A percentile compares a stretch with the other conserved stretches of the same genome.
Conservation (phyloP, 257 asterid genomes). For the Nicotiana undulata region DNA sequence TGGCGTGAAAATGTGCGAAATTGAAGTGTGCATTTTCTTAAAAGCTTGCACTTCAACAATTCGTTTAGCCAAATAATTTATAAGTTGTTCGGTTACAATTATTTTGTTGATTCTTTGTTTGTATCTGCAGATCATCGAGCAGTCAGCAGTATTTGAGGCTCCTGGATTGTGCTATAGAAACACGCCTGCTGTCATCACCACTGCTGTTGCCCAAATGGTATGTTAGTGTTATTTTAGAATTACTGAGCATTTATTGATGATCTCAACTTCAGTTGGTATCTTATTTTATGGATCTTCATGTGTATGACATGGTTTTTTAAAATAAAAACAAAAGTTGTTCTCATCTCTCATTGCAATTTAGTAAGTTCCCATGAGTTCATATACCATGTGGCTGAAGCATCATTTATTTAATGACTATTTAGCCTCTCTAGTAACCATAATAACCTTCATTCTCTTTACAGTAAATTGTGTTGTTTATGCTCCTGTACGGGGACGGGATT, state of each 20-base stretch:
- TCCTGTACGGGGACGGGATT: not conserved
- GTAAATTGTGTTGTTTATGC: not conserved
- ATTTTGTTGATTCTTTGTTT: not conserved
- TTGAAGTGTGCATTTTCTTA: not conserved
- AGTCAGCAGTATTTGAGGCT: conserved; percentile 59
- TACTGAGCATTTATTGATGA: not conserved
- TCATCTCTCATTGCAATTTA: not conserved
- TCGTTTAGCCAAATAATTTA: not conserved
- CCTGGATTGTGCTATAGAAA: conserved; percentile 41
- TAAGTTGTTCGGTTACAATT: not conserved
- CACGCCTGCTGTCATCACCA: conserved; percentile 55
- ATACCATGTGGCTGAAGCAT: not conserved
- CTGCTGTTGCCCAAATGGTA: conserved; percentile 93
- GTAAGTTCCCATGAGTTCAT: not conserved
- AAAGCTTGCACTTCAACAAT: not conserved
- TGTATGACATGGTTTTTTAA: not conserved
- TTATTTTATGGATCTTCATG: not conserved
- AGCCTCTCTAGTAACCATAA: not conserved
- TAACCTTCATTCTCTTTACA: not conserved
- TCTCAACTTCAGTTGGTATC: not conserved
- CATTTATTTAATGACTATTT: not conserved
- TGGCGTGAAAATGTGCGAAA: not conserved
- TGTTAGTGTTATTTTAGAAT: not conserved
- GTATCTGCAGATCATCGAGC: conserved; percentile 62
- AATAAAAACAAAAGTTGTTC: not conserved